These are phyloP conservation scores for Phialocephala subalpina DNA, from an alignment of 2,329 filamentous ascomycete genomes.

Conservation along the genomic window DNA sequence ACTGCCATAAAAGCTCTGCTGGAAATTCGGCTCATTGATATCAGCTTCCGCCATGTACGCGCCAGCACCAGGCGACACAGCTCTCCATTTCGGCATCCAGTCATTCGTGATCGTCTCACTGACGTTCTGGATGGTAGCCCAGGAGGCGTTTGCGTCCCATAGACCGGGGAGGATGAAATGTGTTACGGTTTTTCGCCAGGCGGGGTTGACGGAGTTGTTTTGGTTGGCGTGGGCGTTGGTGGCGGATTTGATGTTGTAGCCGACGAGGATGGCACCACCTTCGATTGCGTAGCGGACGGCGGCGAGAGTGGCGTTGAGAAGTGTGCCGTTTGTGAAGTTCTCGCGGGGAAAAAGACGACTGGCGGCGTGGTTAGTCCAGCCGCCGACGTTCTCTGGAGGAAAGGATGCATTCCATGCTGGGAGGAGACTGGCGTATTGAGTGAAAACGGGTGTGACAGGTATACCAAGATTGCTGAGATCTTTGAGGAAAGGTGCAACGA, in stretches of 20 bases:
- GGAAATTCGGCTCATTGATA: constrained; percentile 51
- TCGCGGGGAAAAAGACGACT: constrained; percentile 51
- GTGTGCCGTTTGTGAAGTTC: constrained; percentile 44
- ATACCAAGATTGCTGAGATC: constrained; percentile 43
- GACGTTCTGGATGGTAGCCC: constrained; percentile 54
- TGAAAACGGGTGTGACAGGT: constrained; percentile 42
- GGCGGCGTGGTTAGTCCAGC: constrained; percentile 42
- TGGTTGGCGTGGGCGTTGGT: constrained; percentile 33
- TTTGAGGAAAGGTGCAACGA: constrained; percentile 49
- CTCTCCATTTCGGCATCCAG: constrained; percentile 30
- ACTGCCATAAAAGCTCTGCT: constrained; percentile 31
- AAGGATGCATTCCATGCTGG: constrained; percentile 51
- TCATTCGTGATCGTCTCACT: constrained; percentile 42
- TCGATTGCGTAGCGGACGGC: constrained; percentile 45
- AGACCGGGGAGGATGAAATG: constrained; percentile 29
- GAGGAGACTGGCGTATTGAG: constrained; percentile 28
- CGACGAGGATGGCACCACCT: constrained; percentile 44
- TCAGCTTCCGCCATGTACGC: constrained; percentile 60
- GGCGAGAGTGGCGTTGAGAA: constrained; percentile 39
- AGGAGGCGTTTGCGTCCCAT: constrained; percentile 45
- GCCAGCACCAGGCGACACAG: constrained; percentile 42
- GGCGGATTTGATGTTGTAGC: constrained; percentile 37
- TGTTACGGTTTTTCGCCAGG: constrained; percentile 33
- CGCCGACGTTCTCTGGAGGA: constrained; percentile 47
- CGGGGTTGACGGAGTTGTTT: constrained; percentile 49